Percentiles rank a stretch among this genome's conserved stretches.
These are phyloP conservation scores for Taxillus chinensis DNA, from an alignment of 164 flowering plant genomes.

Conservation along the genomic window DNA sequence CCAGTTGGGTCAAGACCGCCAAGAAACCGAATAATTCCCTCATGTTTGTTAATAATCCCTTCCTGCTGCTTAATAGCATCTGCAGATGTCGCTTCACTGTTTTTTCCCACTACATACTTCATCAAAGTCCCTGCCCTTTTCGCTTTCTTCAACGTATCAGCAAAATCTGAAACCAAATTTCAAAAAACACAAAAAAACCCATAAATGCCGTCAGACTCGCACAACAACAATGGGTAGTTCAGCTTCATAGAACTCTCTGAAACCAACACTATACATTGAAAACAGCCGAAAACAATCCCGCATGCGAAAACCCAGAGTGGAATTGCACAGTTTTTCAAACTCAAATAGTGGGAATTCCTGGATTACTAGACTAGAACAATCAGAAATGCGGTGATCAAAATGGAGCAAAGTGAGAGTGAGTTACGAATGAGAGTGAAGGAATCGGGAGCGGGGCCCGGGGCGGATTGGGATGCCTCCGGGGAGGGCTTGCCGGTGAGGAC, in stretches of 20 bases:
- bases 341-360: not conserved
- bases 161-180: constrained; percentile 40
- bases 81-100: constrained; percentile 73
- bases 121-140: constrained; percentile 55
- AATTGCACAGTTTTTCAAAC: not conserved
- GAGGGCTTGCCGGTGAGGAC: constrained; percentile 67
- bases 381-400: not conserved
- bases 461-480: constrained; percentile 14
- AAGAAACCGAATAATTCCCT: constrained; percentile 50
- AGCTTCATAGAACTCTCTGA: too few relatives aligned
- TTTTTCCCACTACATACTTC: constrained; percentile 67
- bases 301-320: too few relatives aligned
- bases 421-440: constrained; percentile 71
- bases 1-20: constrained; percentile 71
- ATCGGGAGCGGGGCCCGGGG: constrained; percentile 28
- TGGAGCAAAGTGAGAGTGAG: constrained; percentile 4
- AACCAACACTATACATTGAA: too few relatives aligned
- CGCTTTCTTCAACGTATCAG: constrained; percentile 66
- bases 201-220: not conserved
- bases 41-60: constrained; percentile 10
- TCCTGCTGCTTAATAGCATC: constrained; percentile 88
- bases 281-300: too few relatives aligned
- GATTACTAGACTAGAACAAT: not conserved
- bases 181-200: not conserved
- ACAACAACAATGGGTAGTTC: too few relatives aligned